These are phyloP conservation scores for Rhazya stricta DNA, from an alignment of 257 asterid species.

Conservation along the genomic window DNA sequence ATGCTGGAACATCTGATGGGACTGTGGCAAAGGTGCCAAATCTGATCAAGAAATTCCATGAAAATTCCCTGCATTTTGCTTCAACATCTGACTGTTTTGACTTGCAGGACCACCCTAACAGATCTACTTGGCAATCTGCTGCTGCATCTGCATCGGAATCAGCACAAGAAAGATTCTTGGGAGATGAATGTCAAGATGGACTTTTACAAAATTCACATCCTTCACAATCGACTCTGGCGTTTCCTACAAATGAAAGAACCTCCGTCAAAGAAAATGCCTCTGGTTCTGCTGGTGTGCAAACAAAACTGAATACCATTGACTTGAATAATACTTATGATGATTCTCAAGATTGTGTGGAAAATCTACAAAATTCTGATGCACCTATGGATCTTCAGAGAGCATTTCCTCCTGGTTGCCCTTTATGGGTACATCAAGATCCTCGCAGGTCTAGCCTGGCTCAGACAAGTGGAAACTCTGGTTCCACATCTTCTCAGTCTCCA, in stretches of 20 bases:
- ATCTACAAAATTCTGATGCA: conserved; percentile 34
- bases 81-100: conserved; percentile 20
- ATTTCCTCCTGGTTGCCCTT: conserved; percentile 37
- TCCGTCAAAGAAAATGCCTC: conserved; percentile 31
- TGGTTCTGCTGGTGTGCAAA: conserved; percentile 34
- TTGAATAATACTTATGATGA: conserved; percentile 75
- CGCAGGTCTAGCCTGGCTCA: conserved; percentile 56
- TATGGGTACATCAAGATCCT: conserved; percentile 48
- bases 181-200: conserved; percentile 37
- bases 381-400: conserved; percentile 30
- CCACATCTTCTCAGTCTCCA: conserved; percentile 62
- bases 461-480: conserved; percentile 70
- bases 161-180: conserved; percentile 13
- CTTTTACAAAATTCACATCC: conserved; percentile 31
- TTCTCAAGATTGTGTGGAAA: conserved; percentile 63
- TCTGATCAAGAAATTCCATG: conserved; percentile 6
- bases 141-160: conserved; percentile 23
- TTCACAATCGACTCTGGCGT: conserved; percentile 29
- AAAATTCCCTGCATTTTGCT: conserved; percentile 1
- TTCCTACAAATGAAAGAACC: conserved; percentile 32
- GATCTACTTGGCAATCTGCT: conserved; percentile 17
- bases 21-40: conserved; percentile 32
- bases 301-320: conserved; percentile 53
- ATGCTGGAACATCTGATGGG: conserved; percentile 25
- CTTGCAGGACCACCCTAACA: conserved; percentile 29